Base-by-base conservation (phyloP, 345 rosid genomes). In the Citrus trifoliata region DNA sequence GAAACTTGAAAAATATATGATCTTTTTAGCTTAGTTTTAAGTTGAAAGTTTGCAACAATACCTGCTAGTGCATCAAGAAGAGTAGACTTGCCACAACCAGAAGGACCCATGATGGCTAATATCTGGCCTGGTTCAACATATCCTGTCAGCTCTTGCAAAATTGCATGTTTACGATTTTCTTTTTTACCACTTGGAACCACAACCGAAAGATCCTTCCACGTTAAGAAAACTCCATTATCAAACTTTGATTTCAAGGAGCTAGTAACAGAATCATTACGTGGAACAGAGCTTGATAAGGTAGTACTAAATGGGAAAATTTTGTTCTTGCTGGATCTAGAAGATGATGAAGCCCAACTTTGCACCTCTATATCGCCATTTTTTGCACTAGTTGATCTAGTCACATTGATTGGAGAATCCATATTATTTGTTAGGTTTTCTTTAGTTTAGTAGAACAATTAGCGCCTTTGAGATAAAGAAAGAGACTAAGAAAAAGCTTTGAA, bases 81-180 rank as follows among this genome's bases (percentile, higher is more conserved):
- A 22, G 93, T 83, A 4, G 93, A 81, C 80, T 89, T 89, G 78
- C 90, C 92, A 37, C 63, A 82, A 30, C 89, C 92, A 0, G 87
- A 88, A 77, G 92, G 91, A 65, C 93, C 91, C 91, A 88, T 76
- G 38, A 88, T 80, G 24, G 88, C 91, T 62, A 89, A 79, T 0
- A 88, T 62, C 61, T 82, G 46, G 6, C 88, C 86, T 0, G 91
- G 87, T 71, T 82, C 64, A 10, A 88, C 91, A 79, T 70, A 88
- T 0, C 91, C 91, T 0, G 83, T 85, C 0, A 84, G 58, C 61
- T 81, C 85, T 75, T 80, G 77, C 25, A 89, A 42, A 35, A 86
- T 85, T 59, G 12, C 61, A 19, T 61, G 69, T 65, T 46, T 33
- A 10, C 84, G 78, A n/a, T 74, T 74, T 48, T 76, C 7, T 0